These are phyloP conservation scores for Emergomyces pasteurianus DNA, from an alignment of 2,329 filamentous ascomycete species.

Conservation along the genomic window DNA sequence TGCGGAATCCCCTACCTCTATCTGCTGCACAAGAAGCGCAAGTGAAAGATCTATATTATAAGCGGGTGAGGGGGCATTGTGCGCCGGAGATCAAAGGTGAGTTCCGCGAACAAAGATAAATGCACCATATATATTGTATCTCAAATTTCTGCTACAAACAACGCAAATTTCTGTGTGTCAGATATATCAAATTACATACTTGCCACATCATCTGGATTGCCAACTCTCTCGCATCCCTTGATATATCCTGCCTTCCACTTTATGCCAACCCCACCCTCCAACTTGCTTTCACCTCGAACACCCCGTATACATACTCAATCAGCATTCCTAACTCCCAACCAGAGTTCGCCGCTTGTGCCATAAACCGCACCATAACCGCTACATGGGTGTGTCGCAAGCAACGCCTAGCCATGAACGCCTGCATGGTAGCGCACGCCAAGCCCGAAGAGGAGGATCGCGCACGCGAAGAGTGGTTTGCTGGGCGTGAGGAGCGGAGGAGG, in stretches of 20 bases:
- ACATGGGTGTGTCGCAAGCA: slow-evolving; percentile 74
- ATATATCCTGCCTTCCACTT: too few relatives aligned
- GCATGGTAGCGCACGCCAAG: slow-evolving; percentile 81
- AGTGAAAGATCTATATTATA: slow-evolving; percentile 69
- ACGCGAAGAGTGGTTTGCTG: slow-evolving; percentile 84
- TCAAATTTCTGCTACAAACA: background rate
- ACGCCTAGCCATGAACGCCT: slow-evolving; percentile 79
- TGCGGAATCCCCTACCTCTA: slow-evolving; percentile 68
- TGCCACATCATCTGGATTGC: background rate
- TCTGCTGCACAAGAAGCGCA: slow-evolving; percentile 71
- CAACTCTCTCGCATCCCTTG: background rate
- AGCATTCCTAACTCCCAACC: slow-evolving; percentile 6
- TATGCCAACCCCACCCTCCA: background rate
- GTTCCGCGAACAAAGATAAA: background rate
- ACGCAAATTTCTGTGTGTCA: background rate
- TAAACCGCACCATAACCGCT: slow-evolving; percentile 73
- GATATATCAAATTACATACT: background rate
- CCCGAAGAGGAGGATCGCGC: slow-evolving; percentile 76
- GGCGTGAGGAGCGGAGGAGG: slow-evolving; percentile 56
- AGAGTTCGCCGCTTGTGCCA: slow-evolving; percentile 89
- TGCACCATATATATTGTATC: background rate
- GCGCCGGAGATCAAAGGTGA: slow-evolving; percentile 65
- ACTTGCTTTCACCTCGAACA: background rate
- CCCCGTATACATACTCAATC: background rate
- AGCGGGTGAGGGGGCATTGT: slow-evolving; percentile 64